Conservation (phyloP, 345 rosid genomes). For the Populus euphratica region DNA sequence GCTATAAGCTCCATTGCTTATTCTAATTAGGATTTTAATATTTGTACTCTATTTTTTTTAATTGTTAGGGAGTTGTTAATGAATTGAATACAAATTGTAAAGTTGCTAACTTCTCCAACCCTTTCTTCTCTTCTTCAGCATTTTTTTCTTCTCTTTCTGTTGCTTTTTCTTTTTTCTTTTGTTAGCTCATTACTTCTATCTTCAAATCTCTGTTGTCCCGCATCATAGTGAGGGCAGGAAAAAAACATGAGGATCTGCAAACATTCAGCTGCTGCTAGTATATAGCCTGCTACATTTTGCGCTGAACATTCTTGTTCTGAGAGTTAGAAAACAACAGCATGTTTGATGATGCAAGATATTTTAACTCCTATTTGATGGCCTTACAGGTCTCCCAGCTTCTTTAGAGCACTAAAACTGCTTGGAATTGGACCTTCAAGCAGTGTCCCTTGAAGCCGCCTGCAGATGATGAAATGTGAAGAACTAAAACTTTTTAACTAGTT, state of each 20-base stretch:
- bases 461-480: constrained; percentile 2
- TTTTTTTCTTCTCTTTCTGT: too few species aligned
- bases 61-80: too few species aligned
- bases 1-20: too few species aligned
- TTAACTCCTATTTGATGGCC: constrained; percentile 2
- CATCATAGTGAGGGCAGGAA: not conserved
- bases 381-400: constrained; percentile 48
- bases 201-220: too few species aligned
- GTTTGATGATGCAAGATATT: not conserved
- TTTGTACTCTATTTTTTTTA: too few species aligned
- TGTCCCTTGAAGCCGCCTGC: constrained; percentile 50
- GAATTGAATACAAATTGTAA: too few species aligned
- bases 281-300: not conserved
- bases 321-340: not conserved
- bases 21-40: too few species aligned
- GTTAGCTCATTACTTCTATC: too few species aligned
- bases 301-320: not conserved
- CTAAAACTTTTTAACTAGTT: not conserved
- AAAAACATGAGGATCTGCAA: not conserved
- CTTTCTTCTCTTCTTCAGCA: too few species aligned
- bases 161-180: too few species aligned
- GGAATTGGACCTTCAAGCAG: constrained; percentile 59
- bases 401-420: constrained; percentile 36
- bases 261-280: not conserved
- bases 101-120: too few species aligned